These are phyloP conservation scores for Candida chilensis DNA, from an alignment of 805 yeast genomes.

Conservation along the genomic window DNA sequence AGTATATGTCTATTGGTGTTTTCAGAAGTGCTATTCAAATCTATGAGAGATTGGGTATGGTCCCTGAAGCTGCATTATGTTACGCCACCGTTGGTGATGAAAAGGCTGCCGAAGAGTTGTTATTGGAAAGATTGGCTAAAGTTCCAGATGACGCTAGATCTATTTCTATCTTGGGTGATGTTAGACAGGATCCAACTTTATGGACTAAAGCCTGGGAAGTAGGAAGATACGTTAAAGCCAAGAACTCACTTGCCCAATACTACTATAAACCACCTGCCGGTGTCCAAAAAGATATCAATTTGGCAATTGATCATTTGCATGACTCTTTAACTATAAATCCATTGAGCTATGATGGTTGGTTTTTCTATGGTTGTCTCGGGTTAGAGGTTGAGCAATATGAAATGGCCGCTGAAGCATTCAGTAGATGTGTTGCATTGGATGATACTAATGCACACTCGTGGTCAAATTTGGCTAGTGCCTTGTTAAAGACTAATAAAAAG, in stretches of 20 bases:
- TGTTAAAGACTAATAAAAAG: slow-evolving; percentile 52
- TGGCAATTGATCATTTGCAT: slow-evolving; percentile 58
- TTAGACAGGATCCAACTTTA: slow-evolving; percentile 60
- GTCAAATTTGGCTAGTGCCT: slow-evolving; percentile 85
- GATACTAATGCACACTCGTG: slow-evolving; percentile 77
- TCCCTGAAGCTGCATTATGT: slow-evolving; percentile 83
- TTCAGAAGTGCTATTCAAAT: slow-evolving; percentile 83
- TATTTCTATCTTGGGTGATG: slow-evolving; percentile 76
- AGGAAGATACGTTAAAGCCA: slow-evolving; percentile 79
- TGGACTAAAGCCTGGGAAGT: slow-evolving; percentile 88
- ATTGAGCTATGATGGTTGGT: slow-evolving; percentile 76
- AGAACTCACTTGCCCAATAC: slow-evolving; percentile 69
- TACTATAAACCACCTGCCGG: slow-evolving; percentile 65
- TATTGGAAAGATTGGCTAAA: slow-evolving; percentile 40
- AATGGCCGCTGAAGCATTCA: slow-evolving; percentile 84
- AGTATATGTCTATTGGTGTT: slow-evolving; percentile 77
- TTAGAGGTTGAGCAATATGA: slow-evolving; percentile 63
- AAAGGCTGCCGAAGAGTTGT: slow-evolving; percentile 50
- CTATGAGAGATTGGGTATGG: slow-evolving; percentile 68
- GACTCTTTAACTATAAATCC: slow-evolving; percentile 73
- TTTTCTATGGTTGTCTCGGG: slow-evolving; percentile 85
- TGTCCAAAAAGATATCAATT: slow-evolving; percentile 34
- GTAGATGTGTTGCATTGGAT: slow-evolving; percentile 81
- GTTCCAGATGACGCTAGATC: slow-evolving; percentile 79
- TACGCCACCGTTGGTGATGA: slow-evolving; percentile 79